A percentile compares a stretch with the other conserved stretches of the same genome.
phyloP scores from a whole-genome alignment of 768 basidiomycete genomes.

The Boletus bicolor region DNA sequence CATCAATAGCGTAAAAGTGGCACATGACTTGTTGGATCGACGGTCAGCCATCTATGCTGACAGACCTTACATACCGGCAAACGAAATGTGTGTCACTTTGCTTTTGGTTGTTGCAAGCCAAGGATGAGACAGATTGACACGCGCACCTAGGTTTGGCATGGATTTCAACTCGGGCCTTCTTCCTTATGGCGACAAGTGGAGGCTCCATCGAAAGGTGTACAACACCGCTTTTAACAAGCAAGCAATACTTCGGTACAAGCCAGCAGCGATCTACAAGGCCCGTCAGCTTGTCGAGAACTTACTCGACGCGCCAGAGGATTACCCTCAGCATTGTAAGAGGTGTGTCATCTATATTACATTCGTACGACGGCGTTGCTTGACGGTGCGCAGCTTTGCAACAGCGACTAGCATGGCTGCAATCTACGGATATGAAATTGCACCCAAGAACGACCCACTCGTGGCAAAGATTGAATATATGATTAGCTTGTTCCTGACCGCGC shows the following conservation, averaged over 20 bases:
- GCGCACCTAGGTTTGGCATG: slow-evolving; percentile 25
- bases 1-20: slow-evolving; percentile 21
- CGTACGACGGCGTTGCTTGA: not conserved
- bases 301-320: slow-evolving; percentile 17
- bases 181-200: slow-evolving; percentile 31
- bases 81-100: slow-evolving; percentile 13
- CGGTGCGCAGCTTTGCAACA: slow-evolving; percentile 16
- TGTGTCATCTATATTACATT: slow-evolving; percentile 15
- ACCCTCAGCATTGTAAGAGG: slow-evolving; percentile 17
- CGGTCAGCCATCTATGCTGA: slow-evolving; percentile 30
- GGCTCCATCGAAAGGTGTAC: slow-evolving; percentile 29
- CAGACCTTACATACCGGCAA: slow-evolving; percentile 22
- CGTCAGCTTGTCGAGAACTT: slow-evolving; percentile 24
- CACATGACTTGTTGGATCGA: slow-evolving; percentile 24
- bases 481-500: slow-evolving; percentile 4
- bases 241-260: slow-evolving; percentile 6
- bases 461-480: slow-evolving; percentile 12
- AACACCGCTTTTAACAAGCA: slow-evolving; percentile 20
- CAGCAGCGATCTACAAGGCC: slow-evolving; percentile 17
- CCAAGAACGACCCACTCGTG: slow-evolving; percentile 28
- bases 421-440: slow-evolving; percentile 27
- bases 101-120: not conserved
- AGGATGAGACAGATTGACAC: not conserved
- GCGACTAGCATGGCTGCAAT: slow-evolving; percentile 23
- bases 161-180: slow-evolving; percentile 30